Base-by-base conservation (phyloP, 2,329 filamentous ascomycete genomes). In the Onygenales sp. region DNA sequence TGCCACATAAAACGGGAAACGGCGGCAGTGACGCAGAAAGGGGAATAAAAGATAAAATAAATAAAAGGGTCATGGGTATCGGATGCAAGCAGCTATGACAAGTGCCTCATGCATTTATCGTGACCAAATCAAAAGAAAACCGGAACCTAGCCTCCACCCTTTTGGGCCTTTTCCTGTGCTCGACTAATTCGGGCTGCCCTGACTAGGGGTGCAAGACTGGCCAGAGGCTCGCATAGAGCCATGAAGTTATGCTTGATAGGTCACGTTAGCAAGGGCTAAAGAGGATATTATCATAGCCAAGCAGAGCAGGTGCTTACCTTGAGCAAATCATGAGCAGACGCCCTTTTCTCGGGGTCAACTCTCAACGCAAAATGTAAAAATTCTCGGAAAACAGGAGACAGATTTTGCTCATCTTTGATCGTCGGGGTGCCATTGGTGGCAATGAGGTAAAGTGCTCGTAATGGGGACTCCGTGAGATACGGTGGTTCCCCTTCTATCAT, bases 401-500 rank as follows among this genome's bases (percentile, higher is more conserved):
- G 71, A 47, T 86, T 84, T 53, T 91, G 82, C 70, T 95, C 89
- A 58, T 96, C 90, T 74, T 97, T 97, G 73, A 98, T 95, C 51
- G 85, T 79, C 2, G 93, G 93, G 13, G 93, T 97, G 47, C 93
- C 93, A 65, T 95, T 95, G 36, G 93, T 97, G 52, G 93, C 93
- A 68, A 98, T 98, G 62, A 98, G 74, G 79, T 93, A 98, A 39
- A 98, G 78, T 1, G 93, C 93, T 56, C 92, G 84, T 27, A 98
- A 78, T 4, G 93, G 93, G 39, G 89, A 94, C 70, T 98, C 93
- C 40, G 91, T 97, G 55, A 98, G 78, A 67, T 97, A 98, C 27
- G 93, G 93, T 10, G 93, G 93, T 70, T 97, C 93, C 67, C 92
- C 93, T 73, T 97, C 93, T 59, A 98, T 95, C 93, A 98, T 98